A percentile compares a stretch with the other conserved stretches of the same genome.
These are phyloP conservation scores for Manihot esculenta DNA, from an alignment of 441 rosid species.

Conservation along the genomic window DNA sequence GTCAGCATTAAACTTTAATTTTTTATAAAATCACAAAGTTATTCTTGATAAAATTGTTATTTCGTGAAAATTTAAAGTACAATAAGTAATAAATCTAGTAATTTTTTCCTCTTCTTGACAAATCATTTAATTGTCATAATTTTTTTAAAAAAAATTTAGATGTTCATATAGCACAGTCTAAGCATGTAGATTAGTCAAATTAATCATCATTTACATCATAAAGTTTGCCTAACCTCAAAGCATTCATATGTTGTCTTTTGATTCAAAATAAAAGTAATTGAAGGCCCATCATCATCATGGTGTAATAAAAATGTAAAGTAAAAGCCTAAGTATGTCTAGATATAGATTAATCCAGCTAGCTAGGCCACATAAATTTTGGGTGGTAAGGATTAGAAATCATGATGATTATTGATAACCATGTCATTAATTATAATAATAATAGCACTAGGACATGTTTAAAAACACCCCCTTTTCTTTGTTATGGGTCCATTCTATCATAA, in stretches of 20 bases:
- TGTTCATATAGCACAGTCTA: too few species aligned
- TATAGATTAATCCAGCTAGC: not conserved
- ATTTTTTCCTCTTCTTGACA: too few species aligned
- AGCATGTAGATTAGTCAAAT: too few species aligned
- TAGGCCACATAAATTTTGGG: not conserved
- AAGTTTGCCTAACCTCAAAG: too few species aligned
- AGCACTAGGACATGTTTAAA: not conserved
- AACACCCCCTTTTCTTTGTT: not conserved
- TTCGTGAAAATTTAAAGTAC: too few species aligned
- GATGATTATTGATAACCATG: not conserved
- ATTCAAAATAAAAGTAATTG: not conserved
- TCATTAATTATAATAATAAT: not conserved
- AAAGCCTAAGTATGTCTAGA: not conserved
- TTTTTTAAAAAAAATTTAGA: too few species aligned
- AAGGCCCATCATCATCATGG: conserved; percentile 14
- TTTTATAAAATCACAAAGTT: too few species aligned
- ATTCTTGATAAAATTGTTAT: too few species aligned
- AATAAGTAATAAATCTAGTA: too few species aligned
- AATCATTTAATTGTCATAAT: too few species aligned
- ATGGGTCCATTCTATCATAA: not conserved
- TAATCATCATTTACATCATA: too few species aligned
- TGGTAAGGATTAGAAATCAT: not conserved
- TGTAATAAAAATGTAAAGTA: not conserved
- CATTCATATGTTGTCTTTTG: not conserved
- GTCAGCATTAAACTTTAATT: too few species aligned